phyloP scores from a whole-genome alignment of 2,329 filamentous ascomycete species.

The Cladosporium sp. region DNA sequence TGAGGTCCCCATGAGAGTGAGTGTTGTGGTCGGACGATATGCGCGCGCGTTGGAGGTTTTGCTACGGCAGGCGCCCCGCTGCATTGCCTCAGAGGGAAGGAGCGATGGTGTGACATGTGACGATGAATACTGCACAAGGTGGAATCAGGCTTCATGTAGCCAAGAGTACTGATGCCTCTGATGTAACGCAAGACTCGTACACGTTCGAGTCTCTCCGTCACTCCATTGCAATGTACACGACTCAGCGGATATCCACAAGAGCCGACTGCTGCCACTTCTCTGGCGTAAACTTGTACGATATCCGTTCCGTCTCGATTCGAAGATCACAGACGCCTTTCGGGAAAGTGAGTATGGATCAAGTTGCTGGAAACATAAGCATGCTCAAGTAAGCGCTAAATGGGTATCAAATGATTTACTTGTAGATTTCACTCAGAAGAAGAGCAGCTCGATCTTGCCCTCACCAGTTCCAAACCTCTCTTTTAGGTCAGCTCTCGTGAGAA shows the following conservation, averaged over 20 bases:
- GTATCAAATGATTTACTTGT: constrained; percentile 12
- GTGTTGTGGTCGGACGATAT: not conserved
- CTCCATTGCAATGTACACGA: not conserved
- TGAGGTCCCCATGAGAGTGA: not conserved
- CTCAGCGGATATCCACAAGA: not conserved
- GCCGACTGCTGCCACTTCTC: not conserved
- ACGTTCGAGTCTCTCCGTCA: not conserved
- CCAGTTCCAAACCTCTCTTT: constrained; percentile 66
- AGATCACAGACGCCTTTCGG: not conserved
- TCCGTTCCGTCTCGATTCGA: too few relatives aligned
- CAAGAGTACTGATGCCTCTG: not conserved
- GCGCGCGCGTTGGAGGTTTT: not conserved
- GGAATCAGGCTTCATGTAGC: not conserved
- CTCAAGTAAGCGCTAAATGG: not conserved
- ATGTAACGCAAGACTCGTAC: not conserved
- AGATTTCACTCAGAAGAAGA: constrained; percentile 56
- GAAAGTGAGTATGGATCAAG: not conserved
- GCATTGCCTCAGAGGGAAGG: constrained; percentile 8
- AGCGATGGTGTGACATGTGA: constrained; percentile 4
- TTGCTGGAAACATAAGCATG: not conserved
- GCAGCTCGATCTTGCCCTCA: constrained; percentile 54
- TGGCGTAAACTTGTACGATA: not conserved
- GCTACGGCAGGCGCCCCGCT: constrained; percentile 3
- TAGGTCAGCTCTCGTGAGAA: constrained; percentile 71
- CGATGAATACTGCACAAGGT: not conserved